A percentile compares a stretch with the other conserved stretches of the same genome.
Conservation (phyloP, 1,284 basidiomycete species). For the Agroathelia rolfsii region DNA sequence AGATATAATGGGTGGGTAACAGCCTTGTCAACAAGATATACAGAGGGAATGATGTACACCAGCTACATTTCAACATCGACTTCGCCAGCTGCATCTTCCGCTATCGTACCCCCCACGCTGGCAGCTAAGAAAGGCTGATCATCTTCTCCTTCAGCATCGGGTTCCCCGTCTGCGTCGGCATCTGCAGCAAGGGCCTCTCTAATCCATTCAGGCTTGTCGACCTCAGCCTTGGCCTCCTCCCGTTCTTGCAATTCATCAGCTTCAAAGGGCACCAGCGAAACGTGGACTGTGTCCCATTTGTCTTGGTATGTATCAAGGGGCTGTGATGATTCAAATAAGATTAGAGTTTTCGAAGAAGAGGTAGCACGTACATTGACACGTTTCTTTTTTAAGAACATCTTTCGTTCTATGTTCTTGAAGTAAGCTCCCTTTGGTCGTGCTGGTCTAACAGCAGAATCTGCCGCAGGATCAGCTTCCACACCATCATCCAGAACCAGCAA, state of each 20-base stretch:
- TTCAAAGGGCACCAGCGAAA: conserved; percentile 44
- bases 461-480: conserved; percentile 10
- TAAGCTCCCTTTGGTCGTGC: conserved; percentile 57
- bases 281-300: conserved; percentile 70
- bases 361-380: conserved; percentile 54
- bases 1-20: too few relatives aligned
- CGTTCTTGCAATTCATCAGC: conserved; percentile 43
- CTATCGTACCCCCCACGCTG: too few relatives aligned
- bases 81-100: conserved; percentile 36
- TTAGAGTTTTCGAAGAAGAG: not conserved
- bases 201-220: conserved; percentile 42
- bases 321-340: conserved; percentile 23
- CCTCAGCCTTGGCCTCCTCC: conserved; percentile 41
- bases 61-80: conserved; percentile 33
- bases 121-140: too few relatives aligned
- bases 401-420: conserved; percentile 81
- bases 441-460: conserved; percentile 14
- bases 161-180: conserved; percentile 33
- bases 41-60: too few relatives aligned
- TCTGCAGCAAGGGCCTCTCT: conserved; percentile 27
- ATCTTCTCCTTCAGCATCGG: conserved; percentile 27
- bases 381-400: conserved; percentile 81
- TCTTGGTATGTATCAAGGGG: conserved; percentile 56
- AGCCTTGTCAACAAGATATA: too few relatives aligned
- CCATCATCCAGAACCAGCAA: conserved; percentile 68